Evolutionary conservation across 2,329 filamentous ascomycete species (phyloP), one percentile per base, ranked within the genome.

Genomic region (Sclerotinia glacialis): DNA sequence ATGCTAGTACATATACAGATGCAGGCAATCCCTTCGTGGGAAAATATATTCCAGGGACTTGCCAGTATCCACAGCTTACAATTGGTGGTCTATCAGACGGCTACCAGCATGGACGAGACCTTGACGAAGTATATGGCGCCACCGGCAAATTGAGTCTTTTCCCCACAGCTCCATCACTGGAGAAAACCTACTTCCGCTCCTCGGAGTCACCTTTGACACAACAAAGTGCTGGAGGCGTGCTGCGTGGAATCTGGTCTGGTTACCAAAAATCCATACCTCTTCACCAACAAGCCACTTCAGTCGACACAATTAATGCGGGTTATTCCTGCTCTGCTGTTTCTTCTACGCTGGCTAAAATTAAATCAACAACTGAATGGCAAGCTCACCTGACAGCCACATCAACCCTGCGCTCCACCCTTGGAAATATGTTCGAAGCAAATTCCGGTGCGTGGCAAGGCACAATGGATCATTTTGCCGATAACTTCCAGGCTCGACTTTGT

Each of bases 381-480:
- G 76, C 75, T 37, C 77, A 79, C 67, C 65, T 79, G 0, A 55
- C 63, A 16, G 77, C 77, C 6, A 78, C 78, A 2, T 60, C 68
- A 23, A 21, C 66, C 3, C 68, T 79, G 21, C 77, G 76, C 28
- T 71, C 68, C 1, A 65, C 63, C 3, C 71, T 79, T 7, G 75
- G 73, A 0, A 71, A 69, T 7, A 77, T 78, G 74, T 71, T 78
- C 4, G 74, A 75, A 8, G 77, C 76, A 3, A 70, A 69, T 3
- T 68, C 67, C 0, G 71, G 69, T 44, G 70, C 71, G 9, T 79
- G 78, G 78, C 73, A 74, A 64, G 66, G 52, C 1, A 78, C 74
- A 0, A 78, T 78, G 49, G 78, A 79, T 50, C 77, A 79, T 67
- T 78, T 79, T 64, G 72, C 76, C 0, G 78, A 79, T 66, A 78